Evolutionary conservation across 345 rosid species (phyloP).

Genomic region (Eucalyptus brandiana): DNA sequence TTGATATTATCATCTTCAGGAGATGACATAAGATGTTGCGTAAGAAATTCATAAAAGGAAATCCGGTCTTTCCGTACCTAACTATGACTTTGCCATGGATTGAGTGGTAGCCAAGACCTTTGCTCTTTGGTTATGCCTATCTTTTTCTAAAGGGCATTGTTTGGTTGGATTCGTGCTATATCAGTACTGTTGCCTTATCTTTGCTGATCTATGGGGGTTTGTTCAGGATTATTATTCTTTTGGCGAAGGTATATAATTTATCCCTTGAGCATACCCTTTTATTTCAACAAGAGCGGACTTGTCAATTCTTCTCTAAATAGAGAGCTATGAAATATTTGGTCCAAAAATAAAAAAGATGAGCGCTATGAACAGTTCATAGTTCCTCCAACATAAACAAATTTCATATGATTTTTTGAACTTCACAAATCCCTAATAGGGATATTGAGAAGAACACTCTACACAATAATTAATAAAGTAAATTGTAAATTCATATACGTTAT

Average conservation of each 20-base stretch:
- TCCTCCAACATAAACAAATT: background rate
- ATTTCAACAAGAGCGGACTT: background rate
- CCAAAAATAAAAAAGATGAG: background rate
- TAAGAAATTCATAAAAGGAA: background rate
- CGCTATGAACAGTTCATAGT: background rate
- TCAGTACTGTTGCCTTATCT: background rate
- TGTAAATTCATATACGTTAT: background rate
- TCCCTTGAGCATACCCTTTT: background rate
- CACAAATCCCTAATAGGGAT: background rate
- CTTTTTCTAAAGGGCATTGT: background rate
- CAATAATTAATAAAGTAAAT: background rate
- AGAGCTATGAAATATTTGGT: background rate
- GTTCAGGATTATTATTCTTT: background rate
- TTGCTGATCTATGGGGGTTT: background rate
- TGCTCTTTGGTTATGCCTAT: background rate
- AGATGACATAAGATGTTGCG: background rate
- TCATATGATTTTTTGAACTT: background rate
- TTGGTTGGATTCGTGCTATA: background rate
- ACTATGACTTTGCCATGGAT: background rate
- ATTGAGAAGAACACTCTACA: background rate
- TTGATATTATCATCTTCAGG: background rate
- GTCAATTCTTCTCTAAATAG: background rate
- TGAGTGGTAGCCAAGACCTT: background rate
- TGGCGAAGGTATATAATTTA: background rate
- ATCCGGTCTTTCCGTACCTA: background rate